These are phyloP conservation scores for Allantophomopsis cytisporea DNA, from an alignment of 2,329 filamentous ascomycete species.

Conservation along the genomic window DNA sequence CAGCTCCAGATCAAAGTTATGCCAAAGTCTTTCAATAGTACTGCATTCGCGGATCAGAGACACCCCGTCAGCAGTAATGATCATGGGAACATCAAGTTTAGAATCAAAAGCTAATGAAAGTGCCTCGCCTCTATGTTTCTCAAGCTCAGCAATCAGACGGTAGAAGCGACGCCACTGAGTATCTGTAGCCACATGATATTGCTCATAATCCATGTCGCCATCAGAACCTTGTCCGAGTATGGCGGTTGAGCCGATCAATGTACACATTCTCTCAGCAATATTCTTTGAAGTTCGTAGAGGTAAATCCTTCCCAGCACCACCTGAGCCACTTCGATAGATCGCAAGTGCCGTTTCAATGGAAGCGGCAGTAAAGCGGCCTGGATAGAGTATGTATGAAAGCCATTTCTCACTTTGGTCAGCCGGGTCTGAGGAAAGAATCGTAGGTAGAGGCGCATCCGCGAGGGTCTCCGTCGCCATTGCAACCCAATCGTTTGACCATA, in stretches of 20 bases:
- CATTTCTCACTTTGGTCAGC: conserved; percentile 71
- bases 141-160: conserved; percentile 70
- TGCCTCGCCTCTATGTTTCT: conserved; percentile 73
- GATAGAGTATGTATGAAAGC: conserved; percentile 71
- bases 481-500: conserved; percentile 59
- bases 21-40: conserved; percentile 57
- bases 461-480: conserved; percentile 49
- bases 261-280: conserved; percentile 64
- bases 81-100: conserved; percentile 62
- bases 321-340: conserved; percentile 61
- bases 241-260: conserved; percentile 56
- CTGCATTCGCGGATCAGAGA: conserved; percentile 72
- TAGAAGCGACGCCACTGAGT: conserved; percentile 86
- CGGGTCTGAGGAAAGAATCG: conserved; percentile 47
- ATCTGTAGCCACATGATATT: conserved; percentile 61
- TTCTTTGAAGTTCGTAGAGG: conserved; percentile 33
- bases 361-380: conserved; percentile 66
- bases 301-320: conserved; percentile 23
- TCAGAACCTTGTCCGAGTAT: conserved; percentile 46
- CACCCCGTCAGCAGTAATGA: conserved; percentile 70
- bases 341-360: conserved; percentile 74
- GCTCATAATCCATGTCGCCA: conserved; percentile 59
- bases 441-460: conserved; percentile 35
- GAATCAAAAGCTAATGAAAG: conserved; percentile 65
- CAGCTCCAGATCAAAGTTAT: conserved; percentile 41